Base-by-base conservation (phyloP, 192 early-diverging fungal species). In the Chytriomyces hyalinus region DNA sequence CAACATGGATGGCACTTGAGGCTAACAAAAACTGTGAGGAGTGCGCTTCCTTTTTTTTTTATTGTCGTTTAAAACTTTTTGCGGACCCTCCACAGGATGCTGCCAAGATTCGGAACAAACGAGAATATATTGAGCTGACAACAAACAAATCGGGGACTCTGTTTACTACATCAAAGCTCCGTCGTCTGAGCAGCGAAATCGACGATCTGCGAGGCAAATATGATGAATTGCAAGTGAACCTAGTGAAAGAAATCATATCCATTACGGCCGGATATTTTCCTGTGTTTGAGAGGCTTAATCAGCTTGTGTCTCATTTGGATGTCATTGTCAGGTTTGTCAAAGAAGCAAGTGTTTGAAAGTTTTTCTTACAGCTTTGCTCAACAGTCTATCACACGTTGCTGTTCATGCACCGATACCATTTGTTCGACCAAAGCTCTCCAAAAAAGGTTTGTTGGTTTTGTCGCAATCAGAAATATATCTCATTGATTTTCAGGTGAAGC, bases 221-320 rank as follows among this genome's bases (percentile, higher is more conserved):
- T 77, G 85, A 87, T 22, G 82, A 84, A 46, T 82, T 87, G 47
- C 95, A 97, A 80, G 81, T 82, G 20, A 85, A 86, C 7, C 72
- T 99, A 6, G 95, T 93, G 13, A 94, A 92, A 78, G 93, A 98
- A 59, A 91, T 99, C 2, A 93, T 99, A 73, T 85, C 84, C n/a
- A 90, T 94, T 49, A 93, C 93, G 60, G 92, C 92, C 24, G 88
- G 91, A 22, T 97, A 97, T 80, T 92, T 93, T 77, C 89, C 93
- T 9, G 88, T 91, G 17, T 80, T 98, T 36, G 95, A 97, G 82
- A 73, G 70, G 63, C 82, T 97, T 20, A 94, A 95, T 75, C 87
- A 84, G 47, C 70, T 88, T 6, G 81, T 97, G 10, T 93, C 94
- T 28, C 90, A 94, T 65, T 66, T 99, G 65, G 97, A 99, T 85